A percentile compares a stretch with the other conserved stretches of the same genome.
phyloP scores from a whole-genome alignment of 2,329 filamentous ascomycete species.

The Hansfordia pulvinata region DNA sequence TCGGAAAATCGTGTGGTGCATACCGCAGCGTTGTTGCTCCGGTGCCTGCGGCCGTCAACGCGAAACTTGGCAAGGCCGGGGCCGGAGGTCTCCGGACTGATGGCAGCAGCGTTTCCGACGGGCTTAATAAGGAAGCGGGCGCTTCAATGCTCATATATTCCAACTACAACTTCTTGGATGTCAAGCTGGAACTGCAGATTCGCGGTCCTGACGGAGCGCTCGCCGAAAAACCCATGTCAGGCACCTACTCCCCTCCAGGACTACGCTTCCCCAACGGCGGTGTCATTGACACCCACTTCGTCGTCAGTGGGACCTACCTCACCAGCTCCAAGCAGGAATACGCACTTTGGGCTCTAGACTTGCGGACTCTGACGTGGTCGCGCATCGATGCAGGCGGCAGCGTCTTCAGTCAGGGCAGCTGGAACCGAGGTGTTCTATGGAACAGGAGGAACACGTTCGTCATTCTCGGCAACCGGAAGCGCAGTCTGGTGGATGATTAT shows the following conservation, averaged over 20 bases:
- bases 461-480: slow-evolving; percentile 83
- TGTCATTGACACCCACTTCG: slow-evolving; percentile 89
- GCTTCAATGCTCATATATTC: slow-evolving; percentile 92
- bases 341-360: slow-evolving; percentile 85
- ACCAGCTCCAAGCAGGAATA: slow-evolving; percentile 98
- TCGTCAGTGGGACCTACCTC: slow-evolving; percentile 92
- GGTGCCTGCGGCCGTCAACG: slow-evolving; percentile 50
- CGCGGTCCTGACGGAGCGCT: slow-evolving; percentile 72
- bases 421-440: slow-evolving; percentile 94
- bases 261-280: slow-evolving; percentile 92
- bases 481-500: slow-evolving; percentile 92
- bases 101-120: slow-evolving; percentile 35
- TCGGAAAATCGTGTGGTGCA: slow-evolving; percentile 88
- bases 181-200: slow-evolving; percentile 89
- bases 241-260: slow-evolving; percentile 76
- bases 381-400: slow-evolving; percentile 89
- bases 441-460: slow-evolving; percentile 89
- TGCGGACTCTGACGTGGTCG: slow-evolving; percentile 82
- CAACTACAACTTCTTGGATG: slow-evolving; percentile 97
- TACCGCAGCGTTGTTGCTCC: slow-evolving; percentile 93
- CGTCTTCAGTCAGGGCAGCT: slow-evolving; percentile 93
- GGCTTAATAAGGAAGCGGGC: slow-evolving; percentile 43
- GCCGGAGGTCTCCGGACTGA: slow-evolving; percentile 26
- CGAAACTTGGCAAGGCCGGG: slow-evolving; percentile 51
- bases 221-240: slow-evolving; percentile 79